These are phyloP conservation scores for Raphanus raphanistrum DNA, from an alignment of 345 rosid genomes.

Conservation along the genomic window DNA sequence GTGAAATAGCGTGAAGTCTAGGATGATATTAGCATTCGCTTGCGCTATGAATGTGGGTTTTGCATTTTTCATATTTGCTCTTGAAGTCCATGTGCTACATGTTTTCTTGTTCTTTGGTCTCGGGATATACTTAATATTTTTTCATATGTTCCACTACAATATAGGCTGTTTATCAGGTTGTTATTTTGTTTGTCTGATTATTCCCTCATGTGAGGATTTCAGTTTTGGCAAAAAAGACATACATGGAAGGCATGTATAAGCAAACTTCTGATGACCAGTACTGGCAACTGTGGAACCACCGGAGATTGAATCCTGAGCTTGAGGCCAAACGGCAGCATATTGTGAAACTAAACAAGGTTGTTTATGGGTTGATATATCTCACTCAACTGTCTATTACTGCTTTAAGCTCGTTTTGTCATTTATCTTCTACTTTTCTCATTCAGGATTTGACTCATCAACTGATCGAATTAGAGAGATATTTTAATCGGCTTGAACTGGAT, in stretches of 20 bases:
- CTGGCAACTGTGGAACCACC: conserved; percentile 91
- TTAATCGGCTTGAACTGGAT: conserved; percentile 79
- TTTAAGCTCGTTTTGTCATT: conserved; percentile 19
- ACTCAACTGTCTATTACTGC: conserved; percentile 17
- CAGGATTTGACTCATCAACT: conserved; percentile 84
- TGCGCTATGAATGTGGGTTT: conserved; percentile 5
- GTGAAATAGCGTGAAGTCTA: conserved; percentile 1
- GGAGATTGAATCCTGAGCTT: conserved; percentile 78
- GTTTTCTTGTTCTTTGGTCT: not conserved
- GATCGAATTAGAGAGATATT: conserved; percentile 86
- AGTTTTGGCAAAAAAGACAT: conserved; percentile 81
- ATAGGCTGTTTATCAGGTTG: conserved; percentile 12
- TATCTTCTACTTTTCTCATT: conserved; percentile 27
- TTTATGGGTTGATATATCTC: conserved; percentile 21
- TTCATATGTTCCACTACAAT: conserved; percentile 20
- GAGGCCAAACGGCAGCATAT: conserved; percentile 72
- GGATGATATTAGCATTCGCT: conserved; percentile 17
- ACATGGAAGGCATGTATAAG: conserved; percentile 73
- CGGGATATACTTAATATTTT: not conserved
- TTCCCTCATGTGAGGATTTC: conserved; percentile 35
- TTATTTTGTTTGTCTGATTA: conserved; percentile 18
- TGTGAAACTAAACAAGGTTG: conserved; percentile 68
- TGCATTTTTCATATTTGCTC: conserved; percentile 17
- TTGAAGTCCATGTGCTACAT: conserved; percentile 11
- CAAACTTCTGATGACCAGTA: conserved; percentile 82